A percentile compares a stretch with the other conserved stretches of the same genome.
Conservation (phyloP, 805 yeast genomes). For the Cyberlindnera xishuangbannaensis region DNA sequence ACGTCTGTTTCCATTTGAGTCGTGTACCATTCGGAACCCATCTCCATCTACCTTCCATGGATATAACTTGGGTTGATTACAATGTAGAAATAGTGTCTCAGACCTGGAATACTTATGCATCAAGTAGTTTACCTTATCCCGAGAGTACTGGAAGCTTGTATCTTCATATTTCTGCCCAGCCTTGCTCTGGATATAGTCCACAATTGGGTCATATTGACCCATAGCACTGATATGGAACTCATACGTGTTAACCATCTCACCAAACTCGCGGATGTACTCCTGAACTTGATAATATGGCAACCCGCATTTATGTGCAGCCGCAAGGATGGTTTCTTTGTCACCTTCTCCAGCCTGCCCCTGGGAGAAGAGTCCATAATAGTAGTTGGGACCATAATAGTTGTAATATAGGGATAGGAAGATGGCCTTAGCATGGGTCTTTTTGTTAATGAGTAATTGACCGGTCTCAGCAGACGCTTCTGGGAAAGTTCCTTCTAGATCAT, state of each 20-base stretch:
- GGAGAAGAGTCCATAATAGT: slow-evolving; percentile 54
- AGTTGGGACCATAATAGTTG: slow-evolving; percentile 53
- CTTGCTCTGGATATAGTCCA: slow-evolving; percentile 28
- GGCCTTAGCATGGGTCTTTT: slow-evolving; percentile 49
- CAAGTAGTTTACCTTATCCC: slow-evolving; percentile 16
- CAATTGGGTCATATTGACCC: slow-evolving; percentile 50
- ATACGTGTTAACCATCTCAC: slow-evolving; percentile 24
- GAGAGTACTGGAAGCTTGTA: slow-evolving; percentile 12
- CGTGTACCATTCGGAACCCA: slow-evolving; percentile 22
- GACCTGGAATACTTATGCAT: slow-evolving; percentile 19
- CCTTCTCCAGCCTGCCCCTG: slow-evolving; percentile 76
- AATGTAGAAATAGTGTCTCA: slow-evolving; percentile 24
- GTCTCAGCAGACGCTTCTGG: slow-evolving; percentile 68
- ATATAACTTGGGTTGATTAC: slow-evolving; percentile 26
- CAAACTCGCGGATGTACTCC: slow-evolving; percentile 50
- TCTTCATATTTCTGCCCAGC: slow-evolving; percentile 14
- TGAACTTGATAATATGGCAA: slow-evolving; percentile 50
- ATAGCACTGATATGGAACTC: slow-evolving; percentile 44
- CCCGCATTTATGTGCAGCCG: slow-evolving; percentile 52
- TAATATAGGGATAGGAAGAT: slow-evolving; percentile 58
- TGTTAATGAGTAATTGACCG: slow-evolving; percentile 59
- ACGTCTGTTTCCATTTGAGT: slow-evolving; percentile 17
- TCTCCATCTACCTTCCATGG: slow-evolving; percentile 26
- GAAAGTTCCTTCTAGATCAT: slow-evolving; percentile 61
- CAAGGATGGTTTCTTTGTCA: slow-evolving; percentile 72